A percentile compares a stretch with the other conserved stretches of the same genome.
Conservation (phyloP, 139 green algal species). For the Eudorina sp. region DNA sequence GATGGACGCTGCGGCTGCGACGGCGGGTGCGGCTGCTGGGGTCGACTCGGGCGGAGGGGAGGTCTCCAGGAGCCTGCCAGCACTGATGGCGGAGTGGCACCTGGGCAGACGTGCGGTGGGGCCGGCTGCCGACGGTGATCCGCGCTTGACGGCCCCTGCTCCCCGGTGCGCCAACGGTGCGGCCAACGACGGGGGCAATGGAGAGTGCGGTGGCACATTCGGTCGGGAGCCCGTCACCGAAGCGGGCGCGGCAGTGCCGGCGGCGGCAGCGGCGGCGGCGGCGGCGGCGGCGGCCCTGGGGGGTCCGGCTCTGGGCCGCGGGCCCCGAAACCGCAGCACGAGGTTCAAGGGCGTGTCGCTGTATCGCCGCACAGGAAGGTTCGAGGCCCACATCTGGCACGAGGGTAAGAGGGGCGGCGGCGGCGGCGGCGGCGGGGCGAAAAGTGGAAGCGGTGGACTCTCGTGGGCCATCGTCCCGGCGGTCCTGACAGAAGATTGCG, state of each 20-base stretch:
- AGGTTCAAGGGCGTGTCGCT: constrained; percentile 51
- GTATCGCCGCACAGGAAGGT: constrained; percentile 35
- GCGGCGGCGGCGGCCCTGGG: background rate
- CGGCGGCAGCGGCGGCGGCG: background rate
- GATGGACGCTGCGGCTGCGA: background rate
- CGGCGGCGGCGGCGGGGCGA: too few species aligned
- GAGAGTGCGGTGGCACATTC: too few species aligned
- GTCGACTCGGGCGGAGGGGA: background rate
- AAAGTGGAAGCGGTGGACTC: too few species aligned
- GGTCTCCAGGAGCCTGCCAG: background rate
- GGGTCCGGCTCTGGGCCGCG: background rate
- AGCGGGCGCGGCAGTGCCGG: too few species aligned
- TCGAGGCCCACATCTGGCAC: constrained; percentile 54
- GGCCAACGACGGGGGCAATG: too few species aligned
- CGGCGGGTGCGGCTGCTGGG: too few species aligned
- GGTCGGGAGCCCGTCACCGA: too few species aligned
- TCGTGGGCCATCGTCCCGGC: too few species aligned
- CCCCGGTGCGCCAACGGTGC: too few species aligned
- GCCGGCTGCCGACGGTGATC: too few species aligned
- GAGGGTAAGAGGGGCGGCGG: background rate
- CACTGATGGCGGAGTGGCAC: constrained; percentile 17
- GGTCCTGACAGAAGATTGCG: too few species aligned
- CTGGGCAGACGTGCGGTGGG: background rate
- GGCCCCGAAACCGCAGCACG: constrained; percentile 41
- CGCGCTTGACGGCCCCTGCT: too few species aligned